A percentile compares a stretch with the other conserved stretches of the same genome.
These are phyloP conservation scores for Pueraria montana DNA, from an alignment of 306 rosid genomes.

Conservation along the genomic window DNA sequence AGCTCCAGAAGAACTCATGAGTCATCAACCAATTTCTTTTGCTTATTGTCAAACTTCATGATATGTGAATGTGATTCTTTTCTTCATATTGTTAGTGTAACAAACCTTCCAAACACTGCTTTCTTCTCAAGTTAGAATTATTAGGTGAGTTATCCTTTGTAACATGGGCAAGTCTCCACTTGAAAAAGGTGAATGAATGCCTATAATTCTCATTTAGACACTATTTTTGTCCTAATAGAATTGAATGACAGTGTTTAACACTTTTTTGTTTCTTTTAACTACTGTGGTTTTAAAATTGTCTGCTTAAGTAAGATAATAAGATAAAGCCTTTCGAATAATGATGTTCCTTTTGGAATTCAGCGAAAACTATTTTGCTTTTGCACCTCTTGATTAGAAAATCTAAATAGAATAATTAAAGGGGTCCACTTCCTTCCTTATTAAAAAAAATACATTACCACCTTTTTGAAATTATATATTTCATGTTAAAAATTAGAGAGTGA, in stretches of 20 bases:
- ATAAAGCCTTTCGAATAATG: constrained; percentile 16
- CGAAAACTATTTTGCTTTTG: constrained; percentile 38
- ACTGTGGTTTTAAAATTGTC: constrained; percentile 10
- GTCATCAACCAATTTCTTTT: constrained; percentile 2
- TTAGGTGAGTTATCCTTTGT: constrained; percentile 38
- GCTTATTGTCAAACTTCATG: constrained; percentile 45
- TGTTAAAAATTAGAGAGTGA: neutral
- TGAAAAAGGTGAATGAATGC: constrained; percentile 42
- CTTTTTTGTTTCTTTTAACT: constrained; percentile 13
- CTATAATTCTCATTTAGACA: constrained; percentile 35
- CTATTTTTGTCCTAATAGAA: constrained; percentile 18
- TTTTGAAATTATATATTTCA: constrained; percentile 9
- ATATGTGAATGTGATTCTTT: constrained; percentile 13
- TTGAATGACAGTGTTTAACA: constrained; percentile 38
- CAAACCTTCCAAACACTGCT: constrained; percentile 22
- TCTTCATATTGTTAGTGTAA: constrained; percentile 16
- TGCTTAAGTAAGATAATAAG: neutral
- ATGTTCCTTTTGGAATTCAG: constrained; percentile 18
- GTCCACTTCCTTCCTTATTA: neutral
- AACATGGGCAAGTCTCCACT: constrained; percentile 44
- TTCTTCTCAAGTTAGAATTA: constrained; percentile 32
- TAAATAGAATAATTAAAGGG: neutral
- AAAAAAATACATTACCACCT: neutral
- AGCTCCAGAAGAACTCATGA: constrained; percentile 36
- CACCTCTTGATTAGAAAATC: constrained; percentile 21